A percentile compares a stretch with the other conserved stretches of the same genome.
phyloP scores from a whole-genome alignment of 164 flowering plant genomes.

The Magnolia changhungtana region DNA sequence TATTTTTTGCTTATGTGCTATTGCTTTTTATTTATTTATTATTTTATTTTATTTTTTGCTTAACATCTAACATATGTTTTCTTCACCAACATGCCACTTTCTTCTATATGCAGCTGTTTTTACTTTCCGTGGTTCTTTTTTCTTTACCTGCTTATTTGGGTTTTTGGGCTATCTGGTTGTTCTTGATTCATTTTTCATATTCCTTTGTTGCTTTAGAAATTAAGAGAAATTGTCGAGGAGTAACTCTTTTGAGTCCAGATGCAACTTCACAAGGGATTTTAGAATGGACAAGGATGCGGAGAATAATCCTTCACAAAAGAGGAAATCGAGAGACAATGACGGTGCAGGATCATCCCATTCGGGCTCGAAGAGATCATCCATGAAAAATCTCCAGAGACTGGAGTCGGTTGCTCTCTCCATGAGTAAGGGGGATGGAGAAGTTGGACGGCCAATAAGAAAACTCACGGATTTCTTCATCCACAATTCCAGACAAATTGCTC shows the following conservation, averaged over 20 bases:
- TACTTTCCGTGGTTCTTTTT: too few species aligned
- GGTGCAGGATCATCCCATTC: conserved; percentile 24
- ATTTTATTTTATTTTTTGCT: too few species aligned
- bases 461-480: conserved; percentile 68
- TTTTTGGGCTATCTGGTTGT: too few species aligned
- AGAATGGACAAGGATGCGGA: conserved; percentile 5
- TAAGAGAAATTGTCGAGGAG: conserved; percentile 10
- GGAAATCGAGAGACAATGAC: conserved; percentile 15
- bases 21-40: too few species aligned
- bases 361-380: conserved; percentile 74
- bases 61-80: too few species aligned
- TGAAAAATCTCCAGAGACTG: conserved; percentile 56
- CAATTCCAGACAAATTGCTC: conserved; percentile 46
- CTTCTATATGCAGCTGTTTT: too few species aligned
- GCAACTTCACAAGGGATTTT: neutral
- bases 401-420: conserved; percentile 59
- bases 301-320: neutral
- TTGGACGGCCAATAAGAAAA: conserved; percentile 56
- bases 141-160: too few species aligned
- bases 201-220: conserved; percentile 14
- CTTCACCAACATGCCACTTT: too few species aligned
- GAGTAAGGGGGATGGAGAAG: conserved; percentile 39
- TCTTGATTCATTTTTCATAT: neutral
- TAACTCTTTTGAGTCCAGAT: neutral
- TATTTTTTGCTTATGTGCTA: too few species aligned